phyloP scores from a whole-genome alignment of 1,284 basidiomycete species.

The Hypsizygus ulmarius region DNA sequence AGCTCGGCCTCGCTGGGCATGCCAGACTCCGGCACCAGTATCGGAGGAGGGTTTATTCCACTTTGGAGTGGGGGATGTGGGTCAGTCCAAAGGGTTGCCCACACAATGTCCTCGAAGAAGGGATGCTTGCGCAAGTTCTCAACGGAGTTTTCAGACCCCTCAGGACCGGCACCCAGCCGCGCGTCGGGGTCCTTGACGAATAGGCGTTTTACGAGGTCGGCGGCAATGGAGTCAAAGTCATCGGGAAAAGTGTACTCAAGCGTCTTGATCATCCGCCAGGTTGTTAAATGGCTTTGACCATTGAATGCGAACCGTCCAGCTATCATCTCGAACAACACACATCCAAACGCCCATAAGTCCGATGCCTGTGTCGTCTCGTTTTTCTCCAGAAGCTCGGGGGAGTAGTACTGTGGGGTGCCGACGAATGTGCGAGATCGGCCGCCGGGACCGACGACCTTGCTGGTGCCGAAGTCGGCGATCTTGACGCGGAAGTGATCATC shows the following conservation, averaged over 20 bases:
- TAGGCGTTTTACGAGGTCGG: slow-evolving; percentile 64
- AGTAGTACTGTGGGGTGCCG: slow-evolving; percentile 95
- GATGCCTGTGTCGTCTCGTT: slow-evolving; percentile 76
- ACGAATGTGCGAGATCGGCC: slow-evolving; percentile 67
- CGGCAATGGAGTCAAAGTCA: slow-evolving; percentile 66
- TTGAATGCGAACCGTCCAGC: slow-evolving; percentile 91
- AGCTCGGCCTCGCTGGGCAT: neutral
- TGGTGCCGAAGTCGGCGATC: slow-evolving; percentile 97
- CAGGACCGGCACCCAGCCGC: slow-evolving; percentile 64
- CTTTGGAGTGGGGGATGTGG: slow-evolving; percentile 51
- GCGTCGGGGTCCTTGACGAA: slow-evolving; percentile 70
- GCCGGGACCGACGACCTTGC: slow-evolving; percentile 73
- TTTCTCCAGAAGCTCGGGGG: slow-evolving; percentile 84
- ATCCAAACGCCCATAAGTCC: slow-evolving; percentile 98
- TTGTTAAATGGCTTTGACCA: slow-evolving; percentile 81
- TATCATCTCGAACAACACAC: slow-evolving; percentile 96
- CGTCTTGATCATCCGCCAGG: slow-evolving; percentile 76
- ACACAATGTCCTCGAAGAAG: slow-evolving; percentile 73
- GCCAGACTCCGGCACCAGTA: neutral
- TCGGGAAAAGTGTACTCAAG: slow-evolving; percentile 74
- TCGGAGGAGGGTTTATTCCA: slow-evolving; percentile 19
- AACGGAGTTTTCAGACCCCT: slow-evolving; percentile 47
- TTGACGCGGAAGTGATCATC: slow-evolving; percentile 86
- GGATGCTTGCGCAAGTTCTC: slow-evolving; percentile 68
- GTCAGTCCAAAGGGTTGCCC: slow-evolving; percentile 73